phyloP scores from a whole-genome alignment of 2,329 filamentous ascomycete genomes.

The Didymosphaeria variabile region DNA sequence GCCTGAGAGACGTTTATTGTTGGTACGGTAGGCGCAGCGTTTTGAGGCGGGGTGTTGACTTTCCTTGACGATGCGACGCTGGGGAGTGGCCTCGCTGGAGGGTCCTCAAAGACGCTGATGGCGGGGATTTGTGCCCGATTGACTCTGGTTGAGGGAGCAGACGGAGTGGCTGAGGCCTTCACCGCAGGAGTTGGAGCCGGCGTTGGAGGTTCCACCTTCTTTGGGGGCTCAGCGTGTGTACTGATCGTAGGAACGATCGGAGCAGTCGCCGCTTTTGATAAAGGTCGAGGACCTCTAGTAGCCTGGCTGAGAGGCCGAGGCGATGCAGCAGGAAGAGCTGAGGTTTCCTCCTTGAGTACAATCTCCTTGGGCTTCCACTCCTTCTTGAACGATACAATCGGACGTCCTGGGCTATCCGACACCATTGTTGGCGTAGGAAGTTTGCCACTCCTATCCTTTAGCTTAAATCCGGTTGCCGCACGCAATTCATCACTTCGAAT shows the following conservation, averaged over 20 bases:
- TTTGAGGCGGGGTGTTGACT: conserved; percentile 37
- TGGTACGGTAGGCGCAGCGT: conserved; percentile 37
- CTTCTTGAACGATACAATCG: conserved; percentile 96
- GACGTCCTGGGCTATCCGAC: conserved; percentile 87
- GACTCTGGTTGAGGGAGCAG: conserved; percentile 30
- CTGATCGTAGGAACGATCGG: conserved; percentile 61
- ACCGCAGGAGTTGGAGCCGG: conserved; percentile 43
- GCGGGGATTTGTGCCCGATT: conserved; percentile 29
- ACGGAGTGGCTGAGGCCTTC: conserved; percentile 36
- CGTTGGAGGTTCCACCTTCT: conserved; percentile 15
- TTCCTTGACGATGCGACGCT: conserved; percentile 35
- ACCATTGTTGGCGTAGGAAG: conserved; percentile 89
- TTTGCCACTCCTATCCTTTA: conserved; percentile 86
- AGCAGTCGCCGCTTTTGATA: conserved; percentile 53
- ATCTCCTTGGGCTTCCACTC: conserved; percentile 80
- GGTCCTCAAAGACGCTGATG: conserved; percentile 40
- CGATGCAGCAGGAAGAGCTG: conserved; percentile 32
- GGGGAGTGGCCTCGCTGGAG: conserved; percentile 39
- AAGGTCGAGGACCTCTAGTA: conserved; percentile 35
- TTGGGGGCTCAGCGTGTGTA: conserved; percentile 50
- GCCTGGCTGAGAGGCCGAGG: conserved; percentile 29
- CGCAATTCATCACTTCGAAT: conserved; percentile 88
- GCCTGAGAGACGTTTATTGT: conserved; percentile 62
- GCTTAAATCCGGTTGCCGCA: conserved; percentile 86
- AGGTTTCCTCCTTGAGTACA: conserved; percentile 69